Conservation (phyloP, 192 early-diverging fungal genomes). For the Linnemannia exigua region DNA sequence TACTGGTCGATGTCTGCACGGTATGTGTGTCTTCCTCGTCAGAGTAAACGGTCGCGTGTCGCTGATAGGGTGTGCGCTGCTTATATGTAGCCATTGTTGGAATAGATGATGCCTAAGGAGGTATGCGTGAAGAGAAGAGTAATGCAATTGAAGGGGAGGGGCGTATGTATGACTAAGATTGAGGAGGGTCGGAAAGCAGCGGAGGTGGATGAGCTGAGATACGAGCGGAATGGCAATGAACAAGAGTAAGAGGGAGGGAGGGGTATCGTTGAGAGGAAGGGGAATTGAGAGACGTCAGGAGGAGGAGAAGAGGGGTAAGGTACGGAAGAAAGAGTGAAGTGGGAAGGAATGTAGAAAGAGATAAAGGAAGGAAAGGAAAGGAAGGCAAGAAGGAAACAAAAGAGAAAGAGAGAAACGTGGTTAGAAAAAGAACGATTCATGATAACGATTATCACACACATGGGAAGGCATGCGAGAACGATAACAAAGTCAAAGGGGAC, state of each 20-base stretch:
- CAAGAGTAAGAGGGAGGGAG: neutral
- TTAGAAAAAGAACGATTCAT: neutral
- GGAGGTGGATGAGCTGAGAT: neutral
- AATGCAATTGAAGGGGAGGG: neutral
- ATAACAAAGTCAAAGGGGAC: neutral
- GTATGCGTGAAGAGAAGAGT: neutral
- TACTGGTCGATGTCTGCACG: neutral
- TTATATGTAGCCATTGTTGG: slow-evolving; percentile 47
- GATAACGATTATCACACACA: slow-evolving; percentile 6
- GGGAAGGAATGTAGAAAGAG: neutral
- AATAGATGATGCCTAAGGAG: neutral
- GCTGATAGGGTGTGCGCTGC: slow-evolving; percentile 45
- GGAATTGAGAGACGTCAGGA: neutral
- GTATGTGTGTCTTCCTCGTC: slow-evolving; percentile 32
- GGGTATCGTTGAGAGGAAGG: neutral
- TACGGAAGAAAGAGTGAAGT: neutral
- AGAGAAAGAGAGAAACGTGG: neutral
- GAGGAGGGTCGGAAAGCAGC: neutral
- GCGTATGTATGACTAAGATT: neutral
- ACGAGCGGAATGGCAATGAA: neutral
- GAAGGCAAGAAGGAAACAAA: neutral
- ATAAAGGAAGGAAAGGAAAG: neutral
- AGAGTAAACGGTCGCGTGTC: slow-evolving; percentile 24
- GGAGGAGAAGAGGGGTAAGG: neutral
- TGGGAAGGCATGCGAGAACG: neutral